Percentiles rank a stretch among this genome's conserved stretches.
Conservation (phyloP, 495 filamentous ascomycete genomes). For the Penicillium diatomitis region DNA sequence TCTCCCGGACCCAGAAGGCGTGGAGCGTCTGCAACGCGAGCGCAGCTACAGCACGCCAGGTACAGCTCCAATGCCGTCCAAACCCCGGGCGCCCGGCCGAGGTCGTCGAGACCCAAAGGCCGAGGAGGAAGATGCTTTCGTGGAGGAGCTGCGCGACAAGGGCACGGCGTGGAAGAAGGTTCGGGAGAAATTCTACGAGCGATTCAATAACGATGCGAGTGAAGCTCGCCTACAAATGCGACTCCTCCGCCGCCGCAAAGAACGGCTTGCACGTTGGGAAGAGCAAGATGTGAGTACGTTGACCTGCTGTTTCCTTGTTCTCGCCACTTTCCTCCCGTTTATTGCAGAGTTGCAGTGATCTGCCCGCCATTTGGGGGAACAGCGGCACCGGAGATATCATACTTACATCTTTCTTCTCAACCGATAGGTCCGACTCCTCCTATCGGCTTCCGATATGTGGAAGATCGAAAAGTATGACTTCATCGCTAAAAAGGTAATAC, state of each 20-base stretch:
- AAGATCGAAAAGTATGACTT: constrained; percentile 42
- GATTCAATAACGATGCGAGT: constrained; percentile 53
- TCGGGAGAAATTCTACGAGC: constrained; percentile 51
- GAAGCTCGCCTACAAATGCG: constrained; percentile 70
- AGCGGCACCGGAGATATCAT: too few species aligned
- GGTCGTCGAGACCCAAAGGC: constrained; percentile 38
- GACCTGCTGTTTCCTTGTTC: neutral
- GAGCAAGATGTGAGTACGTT: constrained; percentile 55
- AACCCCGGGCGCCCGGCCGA: constrained; percentile 31
- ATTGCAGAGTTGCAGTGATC: too few species aligned
- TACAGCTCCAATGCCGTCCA: constrained; percentile 16
- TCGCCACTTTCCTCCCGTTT: too few species aligned
- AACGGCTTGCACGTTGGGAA: constrained; percentile 53
- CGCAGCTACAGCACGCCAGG: constrained; percentile 17
- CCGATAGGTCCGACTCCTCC: constrained; percentile 35
- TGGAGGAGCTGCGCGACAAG: constrained; percentile 58
- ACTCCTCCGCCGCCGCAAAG: constrained; percentile 55
- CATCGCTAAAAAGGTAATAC: constrained; percentile 41
- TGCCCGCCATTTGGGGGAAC: too few species aligned
- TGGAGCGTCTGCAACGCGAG: constrained; percentile 28
- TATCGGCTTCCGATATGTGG: constrained; percentile 40
- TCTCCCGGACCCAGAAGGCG: constrained; percentile 31
- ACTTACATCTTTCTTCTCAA: too few species aligned
- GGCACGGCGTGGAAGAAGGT: constrained; percentile 63
- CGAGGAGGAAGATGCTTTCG: constrained; percentile 59